Base-by-base conservation (phyloP, 73 alveolate genomes). In the Uronychia setigera region DNA sequence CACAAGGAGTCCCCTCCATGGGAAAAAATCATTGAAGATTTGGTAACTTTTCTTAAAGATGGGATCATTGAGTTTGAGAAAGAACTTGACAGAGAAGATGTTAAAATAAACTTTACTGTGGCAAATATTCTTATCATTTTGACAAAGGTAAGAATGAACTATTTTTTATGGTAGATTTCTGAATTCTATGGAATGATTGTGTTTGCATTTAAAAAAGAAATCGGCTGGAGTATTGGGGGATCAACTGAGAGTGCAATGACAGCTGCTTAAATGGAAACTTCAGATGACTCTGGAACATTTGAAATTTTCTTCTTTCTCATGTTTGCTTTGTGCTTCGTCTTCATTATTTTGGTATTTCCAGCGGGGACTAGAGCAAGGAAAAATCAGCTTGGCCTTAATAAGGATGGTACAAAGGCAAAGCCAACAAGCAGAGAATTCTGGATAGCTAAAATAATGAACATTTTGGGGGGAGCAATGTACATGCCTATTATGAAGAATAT, bases 301-400 rank as follows among this genome's bases (percentile, higher is more conserved):
- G 27, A n/a, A 25, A n/a, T n/a, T 32, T 31, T 80, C 59, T 80
- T 31, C 79, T 80, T 60, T 59, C 28, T 32, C 26, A 31, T 59
- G 31, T 29, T 80, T 29, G 57, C 27, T 9, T 31, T 80, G 79
- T 26, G 58, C 59, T 26, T 34, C 46, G 35, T 57, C 58, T 80
- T 80, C 46, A 26, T 80, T 34, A 28, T 59, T 29, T 29, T 80
- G 60, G 34, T 80, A 26, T 80, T 80, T 31, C 86, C 86, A 59
- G 86, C 86, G 28, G 86, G 79, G 11, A 80, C n/a, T 78, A 46
- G 86, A 57, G 86, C 86, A 0, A 80, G 86, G 35, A 80, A 80
- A 57, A 74, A 74, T 33, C 32, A 60, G 25, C 59, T 80, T 27
- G 86, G 86, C 1, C 79, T 31, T 57, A 59, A 46, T 14, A 26